Conservation (phyloP, 495 filamentous ascomycete species). For the Lichina pygmaea region DNA sequence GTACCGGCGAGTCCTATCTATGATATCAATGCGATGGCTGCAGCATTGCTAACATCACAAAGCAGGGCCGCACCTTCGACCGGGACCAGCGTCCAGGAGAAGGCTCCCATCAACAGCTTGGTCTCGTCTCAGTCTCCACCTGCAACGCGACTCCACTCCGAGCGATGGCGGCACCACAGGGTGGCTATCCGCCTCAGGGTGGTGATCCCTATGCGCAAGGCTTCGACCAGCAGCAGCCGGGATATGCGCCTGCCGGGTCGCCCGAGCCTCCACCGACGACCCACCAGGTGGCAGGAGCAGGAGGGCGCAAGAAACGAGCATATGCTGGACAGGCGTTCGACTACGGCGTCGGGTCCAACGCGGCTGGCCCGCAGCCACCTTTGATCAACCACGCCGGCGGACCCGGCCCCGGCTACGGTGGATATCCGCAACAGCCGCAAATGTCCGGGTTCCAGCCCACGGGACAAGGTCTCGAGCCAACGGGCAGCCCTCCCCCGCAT, state of each 20-base stretch:
- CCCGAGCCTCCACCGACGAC: slow-evolving; percentile 17
- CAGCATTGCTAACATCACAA: too few relatives aligned
- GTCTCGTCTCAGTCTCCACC: too few relatives aligned
- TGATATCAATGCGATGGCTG: too few relatives aligned
- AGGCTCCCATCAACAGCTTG: too few relatives aligned
- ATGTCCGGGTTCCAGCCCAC: slow-evolving; percentile 16
- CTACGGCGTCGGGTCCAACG: slow-evolving; percentile 74
- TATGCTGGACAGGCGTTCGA: slow-evolving; percentile 92
- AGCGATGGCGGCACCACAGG: slow-evolving; percentile 21
- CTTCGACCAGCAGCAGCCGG: slow-evolving; percentile 11
- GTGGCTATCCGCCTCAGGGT: slow-evolving; percentile 26
- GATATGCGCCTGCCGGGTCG: slow-evolving; percentile 4
- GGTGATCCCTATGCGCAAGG: slow-evolving; percentile 15
- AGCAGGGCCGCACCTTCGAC: too few relatives aligned
- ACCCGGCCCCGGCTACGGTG: slow-evolving; percentile 19
- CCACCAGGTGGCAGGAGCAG: slow-evolving; percentile 17
- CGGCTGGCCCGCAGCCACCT: slow-evolving; percentile 25
- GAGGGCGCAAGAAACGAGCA: slow-evolving; percentile 59
- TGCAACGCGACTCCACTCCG: too few relatives aligned
- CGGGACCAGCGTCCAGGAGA: too few relatives aligned
- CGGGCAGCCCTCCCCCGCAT: neutral
- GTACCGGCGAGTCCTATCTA: too few relatives aligned
- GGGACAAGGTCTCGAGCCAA: slow-evolving; percentile 1
- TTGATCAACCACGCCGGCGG: slow-evolving; percentile 14
- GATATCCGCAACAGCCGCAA: slow-evolving; percentile 26